Conservation (phyloP, 768 basidiomycete genomes). For the Lactarius tabidus region DNA sequence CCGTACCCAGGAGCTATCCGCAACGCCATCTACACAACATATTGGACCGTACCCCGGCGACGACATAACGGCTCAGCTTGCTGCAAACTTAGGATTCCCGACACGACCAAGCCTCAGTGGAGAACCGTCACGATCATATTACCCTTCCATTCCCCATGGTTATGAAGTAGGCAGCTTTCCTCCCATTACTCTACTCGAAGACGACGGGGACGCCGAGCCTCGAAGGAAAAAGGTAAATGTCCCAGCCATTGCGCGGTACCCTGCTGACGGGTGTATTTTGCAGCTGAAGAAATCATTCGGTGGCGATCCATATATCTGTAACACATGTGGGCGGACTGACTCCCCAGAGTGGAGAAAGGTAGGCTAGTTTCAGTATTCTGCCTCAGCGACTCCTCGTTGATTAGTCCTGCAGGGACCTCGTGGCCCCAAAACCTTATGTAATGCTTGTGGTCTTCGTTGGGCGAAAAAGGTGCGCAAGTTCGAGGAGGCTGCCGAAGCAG, state of each 20-base stretch:
- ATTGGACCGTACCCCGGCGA: slow-evolving; percentile 19
- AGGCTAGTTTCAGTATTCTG: neutral
- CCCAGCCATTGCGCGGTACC: neutral
- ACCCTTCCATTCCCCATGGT: slow-evolving; percentile 12
- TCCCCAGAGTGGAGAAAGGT: slow-evolving; percentile 98
- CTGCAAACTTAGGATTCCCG: slow-evolving; percentile 15
- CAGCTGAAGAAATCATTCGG: slow-evolving; percentile 39
- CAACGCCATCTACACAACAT: slow-evolving; percentile 21
- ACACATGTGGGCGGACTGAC: slow-evolving; percentile 91
- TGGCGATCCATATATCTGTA: slow-evolving; percentile 76
- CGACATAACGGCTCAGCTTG: slow-evolving; percentile 16
- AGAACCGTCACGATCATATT: slow-evolving; percentile 17
- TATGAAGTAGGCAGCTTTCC: slow-evolving; percentile 15
- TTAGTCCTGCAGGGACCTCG: slow-evolving; percentile 62
- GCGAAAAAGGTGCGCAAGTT: slow-evolving; percentile 65
- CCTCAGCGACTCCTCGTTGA: neutral
- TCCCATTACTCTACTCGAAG: slow-evolving; percentile 34
- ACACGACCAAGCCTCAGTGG: slow-evolving; percentile 3
- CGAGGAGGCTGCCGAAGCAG: slow-evolving; percentile 34
- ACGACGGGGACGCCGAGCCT: slow-evolving; percentile 47
- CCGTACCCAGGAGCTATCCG: slow-evolving; percentile 28
- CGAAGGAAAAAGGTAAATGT: slow-evolving; percentile 57
- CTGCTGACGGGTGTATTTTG: slow-evolving; percentile 8
- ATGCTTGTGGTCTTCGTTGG: slow-evolving; percentile 93
- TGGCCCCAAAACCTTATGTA: slow-evolving; percentile 97